phyloP scores from a whole-genome alignment of 208 protist genomes.

The Leishmania mexicana region DNA sequence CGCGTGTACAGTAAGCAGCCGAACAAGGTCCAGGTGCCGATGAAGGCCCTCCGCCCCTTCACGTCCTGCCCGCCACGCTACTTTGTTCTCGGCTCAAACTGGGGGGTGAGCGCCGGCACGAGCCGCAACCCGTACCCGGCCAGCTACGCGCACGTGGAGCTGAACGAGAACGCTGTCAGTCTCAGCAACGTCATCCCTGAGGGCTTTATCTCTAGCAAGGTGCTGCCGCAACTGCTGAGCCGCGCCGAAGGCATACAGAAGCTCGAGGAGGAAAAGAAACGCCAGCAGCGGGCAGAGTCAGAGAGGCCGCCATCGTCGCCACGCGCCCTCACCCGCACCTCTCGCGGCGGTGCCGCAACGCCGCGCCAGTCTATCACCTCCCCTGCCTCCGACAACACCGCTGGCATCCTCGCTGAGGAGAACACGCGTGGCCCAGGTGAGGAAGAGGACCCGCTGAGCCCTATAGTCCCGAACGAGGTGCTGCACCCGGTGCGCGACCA shows the following conservation, averaged over 20 bases:
- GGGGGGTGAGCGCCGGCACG: constrained; percentile 62
- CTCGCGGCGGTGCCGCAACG: constrained; percentile 32
- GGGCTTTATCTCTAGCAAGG: constrained; percentile 52
- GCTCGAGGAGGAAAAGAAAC: constrained; percentile 55
- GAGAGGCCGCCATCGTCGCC: constrained; percentile 32
- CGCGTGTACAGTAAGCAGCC: constrained; percentile 64
- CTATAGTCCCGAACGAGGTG: constrained; percentile 53
- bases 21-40: constrained; percentile 58
- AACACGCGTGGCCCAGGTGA: constrained; percentile 47
- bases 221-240: constrained; percentile 62
- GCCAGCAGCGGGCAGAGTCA: constrained; percentile 29
- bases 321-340: constrained; percentile 33
- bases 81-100: constrained; percentile 79
- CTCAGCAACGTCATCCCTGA: constrained; percentile 54
- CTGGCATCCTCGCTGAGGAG: constrained; percentile 38
- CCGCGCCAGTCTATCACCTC: constrained; percentile 13
- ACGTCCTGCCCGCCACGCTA: constrained; percentile 81
- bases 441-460: constrained; percentile 76
- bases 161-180: constrained; percentile 76
- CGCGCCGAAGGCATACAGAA: constrained; percentile 61
- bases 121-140: constrained; percentile 66
- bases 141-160: constrained; percentile 70
- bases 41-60: constrained; percentile 79
- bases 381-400: constrained; percentile 12
- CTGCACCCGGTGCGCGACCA: constrained; percentile 58